A percentile compares a stretch with the other conserved stretches of the same genome.
Evolutionary conservation across 768 basidiomycete genomes (phyloP).

Genomic region (Boletus vinaceobasis): DNA sequence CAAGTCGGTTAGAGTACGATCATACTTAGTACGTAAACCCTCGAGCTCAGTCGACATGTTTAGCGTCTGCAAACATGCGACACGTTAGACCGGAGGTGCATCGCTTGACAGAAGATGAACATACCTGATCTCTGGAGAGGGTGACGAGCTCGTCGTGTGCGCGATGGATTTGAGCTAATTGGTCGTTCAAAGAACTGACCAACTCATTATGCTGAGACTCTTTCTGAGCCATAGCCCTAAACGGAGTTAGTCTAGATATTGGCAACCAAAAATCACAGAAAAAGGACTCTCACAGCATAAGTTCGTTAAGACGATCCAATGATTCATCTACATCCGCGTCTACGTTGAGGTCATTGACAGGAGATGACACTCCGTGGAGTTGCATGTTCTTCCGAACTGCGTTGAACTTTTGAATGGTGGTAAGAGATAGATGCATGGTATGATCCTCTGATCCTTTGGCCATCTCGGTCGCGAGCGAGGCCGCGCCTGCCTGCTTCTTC

Average conservation of each 20-base stretch:
- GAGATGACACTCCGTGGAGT: slow-evolving; percentile 38
- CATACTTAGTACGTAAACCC: slow-evolving; percentile 60
- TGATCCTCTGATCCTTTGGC: slow-evolving; percentile 20
- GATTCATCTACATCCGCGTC: slow-evolving; percentile 60
- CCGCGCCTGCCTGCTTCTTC: slow-evolving; percentile 24
- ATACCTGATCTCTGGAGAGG: slow-evolving; percentile 82
- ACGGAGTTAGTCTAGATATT: slow-evolving; percentile 7
- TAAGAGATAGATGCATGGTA: slow-evolving; percentile 55
- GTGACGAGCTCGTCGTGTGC: slow-evolving; percentile 80
- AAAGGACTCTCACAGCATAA: slow-evolving; percentile 72
- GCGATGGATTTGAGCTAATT: slow-evolving; percentile 66
- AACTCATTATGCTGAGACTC: slow-evolving; percentile 84
- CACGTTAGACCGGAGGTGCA: background rate
- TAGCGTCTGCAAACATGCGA: slow-evolving; percentile 46
- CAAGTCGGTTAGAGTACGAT: slow-evolving; percentile 48
- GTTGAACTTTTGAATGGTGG: slow-evolving; percentile 71
- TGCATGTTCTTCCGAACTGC: slow-evolving; percentile 68
- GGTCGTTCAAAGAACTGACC: slow-evolving; percentile 66
- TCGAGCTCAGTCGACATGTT: slow-evolving; percentile 91
- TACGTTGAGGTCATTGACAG: slow-evolving; percentile 23
- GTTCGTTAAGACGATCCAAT: slow-evolving; percentile 77
- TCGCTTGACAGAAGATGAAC: slow-evolving; percentile 1
- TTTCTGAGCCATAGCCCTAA: slow-evolving; percentile 95
- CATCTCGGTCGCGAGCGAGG: background rate
- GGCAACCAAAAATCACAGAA: slow-evolving; percentile 2